phyloP scores from a whole-genome alignment of 1,284 basidiomycete genomes.

The Tranzscheliella williamsii region DNA sequence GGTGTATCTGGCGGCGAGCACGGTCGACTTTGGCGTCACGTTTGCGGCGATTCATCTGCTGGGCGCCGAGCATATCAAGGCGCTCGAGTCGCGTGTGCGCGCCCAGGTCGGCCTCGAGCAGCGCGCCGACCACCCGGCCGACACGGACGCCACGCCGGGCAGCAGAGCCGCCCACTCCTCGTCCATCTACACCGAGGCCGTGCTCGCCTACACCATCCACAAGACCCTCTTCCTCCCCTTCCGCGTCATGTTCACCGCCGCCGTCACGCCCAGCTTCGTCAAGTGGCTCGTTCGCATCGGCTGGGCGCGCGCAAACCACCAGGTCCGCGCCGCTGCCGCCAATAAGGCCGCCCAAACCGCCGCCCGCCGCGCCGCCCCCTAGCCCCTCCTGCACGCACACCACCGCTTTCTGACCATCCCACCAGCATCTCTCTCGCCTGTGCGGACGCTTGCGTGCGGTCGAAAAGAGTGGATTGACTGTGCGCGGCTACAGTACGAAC shows the following conservation, averaged over 20 bases:
- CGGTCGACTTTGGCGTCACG: slow-evolving; percentile 65
- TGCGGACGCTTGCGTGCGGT: no score
- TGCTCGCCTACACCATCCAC: slow-evolving; percentile 92
- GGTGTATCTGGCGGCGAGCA: slow-evolving; percentile 47
- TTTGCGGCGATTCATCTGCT: slow-evolving; percentile 83
- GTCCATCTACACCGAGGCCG: slow-evolving; percentile 79
- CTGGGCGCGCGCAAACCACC: slow-evolving; percentile 46
- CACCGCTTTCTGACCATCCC: no score
- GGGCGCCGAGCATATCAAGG: slow-evolving; percentile 85
- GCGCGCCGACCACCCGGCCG: slow-evolving; percentile 8
- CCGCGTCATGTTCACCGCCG: slow-evolving; percentile 83
- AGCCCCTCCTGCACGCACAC: no score
- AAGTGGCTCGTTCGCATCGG: slow-evolving; percentile 51
- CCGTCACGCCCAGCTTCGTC: slow-evolving; percentile 81
- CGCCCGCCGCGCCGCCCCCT: background rate
- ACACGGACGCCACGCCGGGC: background rate
- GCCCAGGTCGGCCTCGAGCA: slow-evolving; percentile 52
- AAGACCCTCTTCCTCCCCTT: slow-evolving; percentile 92
- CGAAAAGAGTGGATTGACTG: no score
- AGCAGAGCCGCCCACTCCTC: background rate
- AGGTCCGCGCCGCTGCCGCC: slow-evolving; percentile 18
- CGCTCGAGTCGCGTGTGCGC: slow-evolving; percentile 67
- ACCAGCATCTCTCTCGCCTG: no score
- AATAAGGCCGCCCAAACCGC: slow-evolving; percentile 28
- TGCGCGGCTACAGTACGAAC: no score